Evolutionary conservation across 257 asterid genomes (phyloP).

Genomic region (Plantago elongata): DNA sequence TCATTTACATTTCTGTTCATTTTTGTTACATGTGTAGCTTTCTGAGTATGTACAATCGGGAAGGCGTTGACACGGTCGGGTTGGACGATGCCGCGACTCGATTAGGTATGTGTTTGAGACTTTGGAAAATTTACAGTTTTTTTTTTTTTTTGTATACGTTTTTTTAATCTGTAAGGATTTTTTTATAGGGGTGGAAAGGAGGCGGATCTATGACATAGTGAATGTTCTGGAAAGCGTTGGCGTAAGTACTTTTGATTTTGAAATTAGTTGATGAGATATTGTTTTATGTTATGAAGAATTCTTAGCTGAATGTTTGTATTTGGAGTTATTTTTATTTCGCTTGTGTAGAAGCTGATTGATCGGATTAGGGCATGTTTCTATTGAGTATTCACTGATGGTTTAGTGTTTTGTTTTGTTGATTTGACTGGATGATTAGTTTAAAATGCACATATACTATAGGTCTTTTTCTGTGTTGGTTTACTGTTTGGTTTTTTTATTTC

Average conservation of each 20-base stretch:
- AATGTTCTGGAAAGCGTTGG: conserved; percentile 95
- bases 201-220: conserved; percentile 97
- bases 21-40: conserved; percentile 40
- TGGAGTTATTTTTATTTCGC: no score
- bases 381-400: no score
- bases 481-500: no score
- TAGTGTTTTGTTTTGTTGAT: no score
- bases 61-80: conserved; percentile 78
- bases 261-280: not conserved
- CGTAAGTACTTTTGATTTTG: conserved; percentile 41
- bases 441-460: no score
- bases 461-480: no score
- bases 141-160: not conserved
- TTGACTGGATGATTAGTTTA: no score
- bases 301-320: no score
- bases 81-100: conserved; percentile 88
- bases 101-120: conserved; percentile 37
- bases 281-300: not conserved
- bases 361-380: no score
- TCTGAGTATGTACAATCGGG: conserved; percentile 68
- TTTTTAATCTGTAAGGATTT: not conserved
- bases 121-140: not conserved
- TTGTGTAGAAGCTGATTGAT: no score
- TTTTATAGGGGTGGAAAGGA: conserved; percentile 74
- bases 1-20: not conserved